Percentiles rank a stretch among this genome's conserved stretches.
phyloP scores from a whole-genome alignment of 345 rosid genomes.

The Adansonia digitata region DNA sequence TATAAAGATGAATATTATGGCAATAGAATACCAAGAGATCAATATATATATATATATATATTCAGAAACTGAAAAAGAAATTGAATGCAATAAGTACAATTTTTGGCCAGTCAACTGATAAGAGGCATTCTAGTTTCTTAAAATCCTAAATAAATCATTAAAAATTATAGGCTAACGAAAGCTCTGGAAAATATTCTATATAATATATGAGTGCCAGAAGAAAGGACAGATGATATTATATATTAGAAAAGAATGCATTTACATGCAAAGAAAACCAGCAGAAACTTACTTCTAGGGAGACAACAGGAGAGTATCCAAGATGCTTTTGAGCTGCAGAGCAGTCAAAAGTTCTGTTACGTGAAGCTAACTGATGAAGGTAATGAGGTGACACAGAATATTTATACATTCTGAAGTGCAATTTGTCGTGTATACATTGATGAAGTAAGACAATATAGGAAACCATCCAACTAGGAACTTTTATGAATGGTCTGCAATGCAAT shows the following conservation, averaged over 20 bases:
- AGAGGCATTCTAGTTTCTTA: background rate
- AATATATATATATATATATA: background rate
- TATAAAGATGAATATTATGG: background rate
- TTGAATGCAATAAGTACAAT: background rate
- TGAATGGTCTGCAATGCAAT: slow-evolving; percentile 61
- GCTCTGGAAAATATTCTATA: background rate
- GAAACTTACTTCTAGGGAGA: slow-evolving; percentile 60
- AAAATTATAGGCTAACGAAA: background rate
- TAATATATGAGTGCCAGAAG: background rate
- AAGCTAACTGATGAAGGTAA: slow-evolving; percentile 53
- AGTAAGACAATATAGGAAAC: slow-evolving; percentile 38
- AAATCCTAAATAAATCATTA: background rate
- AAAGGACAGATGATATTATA: background rate
- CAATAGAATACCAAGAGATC: background rate
- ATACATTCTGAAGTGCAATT: slow-evolving; percentile 25
- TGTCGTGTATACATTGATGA: slow-evolving; percentile 47
- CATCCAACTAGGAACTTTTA: slow-evolving; percentile 55
- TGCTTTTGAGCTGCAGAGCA: slow-evolving; percentile 69
- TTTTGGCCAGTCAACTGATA: background rate
- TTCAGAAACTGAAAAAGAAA: background rate
- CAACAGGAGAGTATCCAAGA: slow-evolving; percentile 65
- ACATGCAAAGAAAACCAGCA: background rate
- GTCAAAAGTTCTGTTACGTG: slow-evolving; percentile 70
- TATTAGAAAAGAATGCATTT: background rate
- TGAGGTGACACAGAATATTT: slow-evolving; percentile 38